Evolutionary conservation across 2,329 filamentous ascomycete genomes (phyloP), one percentile per base, ranked within the genome.

Genomic region (Aspergillus oerlinghausenensis): DNA sequence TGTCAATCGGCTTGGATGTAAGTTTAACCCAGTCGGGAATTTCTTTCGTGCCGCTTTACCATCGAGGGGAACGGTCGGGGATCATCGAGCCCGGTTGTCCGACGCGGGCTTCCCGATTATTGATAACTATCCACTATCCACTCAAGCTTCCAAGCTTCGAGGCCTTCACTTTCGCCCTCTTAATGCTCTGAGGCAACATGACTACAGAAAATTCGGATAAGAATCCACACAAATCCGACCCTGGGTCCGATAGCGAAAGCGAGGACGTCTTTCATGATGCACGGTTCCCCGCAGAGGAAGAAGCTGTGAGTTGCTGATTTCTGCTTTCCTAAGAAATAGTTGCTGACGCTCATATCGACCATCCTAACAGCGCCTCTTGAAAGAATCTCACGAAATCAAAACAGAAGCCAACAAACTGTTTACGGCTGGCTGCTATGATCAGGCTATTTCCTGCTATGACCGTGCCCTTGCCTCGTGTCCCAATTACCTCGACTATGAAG

Each of bases 401-500:
- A 69, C 82, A 1, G 80, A 86, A 55, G 93, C 91, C 14, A 97
- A 97, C 70, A 74, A 82, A 4, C 82, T 92, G n/a, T 97, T 97
- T 75, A 79, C 82, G 1, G 82, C 84, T 3, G 83, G 84, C 45
- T 84, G 86, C 60, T 94, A 88, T 74, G 83, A 87, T 55, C 85
- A 88, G 60, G 93, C 93, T 43, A 87, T 97, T 60, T 83, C 86
- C 63, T 88, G 84, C 59, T 97, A 97, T 75, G 88, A 92, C 67
- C 84, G 88, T 63, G 92, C 94, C 23, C 80, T 95, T 3, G 81
- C 85, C 11, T 83, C 86, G 7, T 92, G 90, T 67, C 93, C 93
- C 1, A 87, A 85, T 62, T 95, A 96, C 70, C 83, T 96, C 26
- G 86, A 93, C 70, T 96, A 90, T 75, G 91, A 96, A 65, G 81